Evolutionary conservation across 1,139 yeast genomes (phyloP), one percentile per base, ranked within the genome.

Genomic region (Wickerhamiella infanticola): DNA sequence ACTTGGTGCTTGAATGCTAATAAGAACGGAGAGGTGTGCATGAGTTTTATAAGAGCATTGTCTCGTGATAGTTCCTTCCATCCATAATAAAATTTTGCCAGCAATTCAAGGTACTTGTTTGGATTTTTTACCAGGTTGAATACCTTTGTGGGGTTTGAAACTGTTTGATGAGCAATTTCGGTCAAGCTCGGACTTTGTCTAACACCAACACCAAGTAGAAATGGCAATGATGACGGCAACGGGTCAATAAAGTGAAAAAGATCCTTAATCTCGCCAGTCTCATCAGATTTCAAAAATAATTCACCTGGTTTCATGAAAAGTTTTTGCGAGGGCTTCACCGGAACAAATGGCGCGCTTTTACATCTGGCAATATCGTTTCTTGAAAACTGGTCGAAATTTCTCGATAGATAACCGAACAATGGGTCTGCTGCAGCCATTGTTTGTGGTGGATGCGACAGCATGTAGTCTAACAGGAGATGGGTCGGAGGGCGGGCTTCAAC

Each of bases 191-290:
- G 71, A 36, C 57, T 53, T 25, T 59, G 58, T 8, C 66, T 51
- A 3, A 65, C 64, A 1, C 70, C 70, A 8, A 64, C 52, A 11
- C 49, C 47, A 5, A 51, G 50, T 40, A 66, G 50, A 49, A 66
- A 66, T 1, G 65, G 63, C 9, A 23, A 35, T n/a, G 53, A 40
- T 11, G 33, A n/a, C 7, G 29, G 46, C 3, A 37, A 27, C 2
- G 50, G 47, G 11, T 43, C n/a, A 2, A 49, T 40, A 4, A 48
- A 48, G 11, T 11, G 37, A 35, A 51, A 45, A 13, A 49, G 38
- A 5, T 46, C 47, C 18, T 48, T 33, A 26, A 47, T 41, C 38
- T 49, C 51, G 24, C 46, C 45, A 13, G 41, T 51, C 2, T 35
- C 36, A 4, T 41, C 45, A 24, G 40, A 25, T 37, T 46, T 13